Evolutionary conservation across 192 early-diverging fungal genomes (phyloP).

Genomic region (Pecoramyces ruminantium): DNA sequence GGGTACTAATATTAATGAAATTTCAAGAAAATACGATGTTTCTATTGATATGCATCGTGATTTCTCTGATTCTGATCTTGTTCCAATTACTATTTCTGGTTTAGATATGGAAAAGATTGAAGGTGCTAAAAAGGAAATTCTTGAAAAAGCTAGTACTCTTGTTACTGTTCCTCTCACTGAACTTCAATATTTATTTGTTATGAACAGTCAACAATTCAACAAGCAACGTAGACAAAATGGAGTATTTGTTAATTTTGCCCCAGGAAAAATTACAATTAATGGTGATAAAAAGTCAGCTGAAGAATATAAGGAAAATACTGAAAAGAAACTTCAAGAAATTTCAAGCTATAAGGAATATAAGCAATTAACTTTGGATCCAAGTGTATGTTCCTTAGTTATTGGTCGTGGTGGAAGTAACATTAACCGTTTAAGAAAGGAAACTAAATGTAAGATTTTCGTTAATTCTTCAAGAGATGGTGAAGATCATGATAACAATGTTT

Average conservation of each 20-base stretch:
- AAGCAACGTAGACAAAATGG: background rate
- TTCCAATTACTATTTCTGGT: background rate
- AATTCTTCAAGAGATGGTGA: background rate
- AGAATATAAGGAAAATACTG: background rate
- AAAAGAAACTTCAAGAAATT: background rate
- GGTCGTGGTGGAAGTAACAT: background rate
- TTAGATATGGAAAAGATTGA: background rate
- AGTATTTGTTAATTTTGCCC: background rate
- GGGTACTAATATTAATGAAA: background rate
- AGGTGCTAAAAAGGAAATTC: background rate
- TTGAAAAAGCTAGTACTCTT: background rate
- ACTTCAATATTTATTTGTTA: background rate
- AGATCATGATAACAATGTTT: background rate
- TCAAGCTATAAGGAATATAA: background rate
- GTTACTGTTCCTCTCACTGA: background rate
- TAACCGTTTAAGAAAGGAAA: background rate
- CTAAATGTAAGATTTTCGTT: background rate
- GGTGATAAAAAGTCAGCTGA: background rate
- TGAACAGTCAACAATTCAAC: background rate
- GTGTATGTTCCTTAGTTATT: background rate
- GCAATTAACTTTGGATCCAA: background rate
- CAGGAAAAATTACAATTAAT: background rate
- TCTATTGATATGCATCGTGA: background rate
- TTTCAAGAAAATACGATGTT: background rate
- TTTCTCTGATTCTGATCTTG: background rate